Base-by-base conservation (phyloP, 2,329 filamentous ascomycete genomes). In the Fusarium sp. region DNA sequence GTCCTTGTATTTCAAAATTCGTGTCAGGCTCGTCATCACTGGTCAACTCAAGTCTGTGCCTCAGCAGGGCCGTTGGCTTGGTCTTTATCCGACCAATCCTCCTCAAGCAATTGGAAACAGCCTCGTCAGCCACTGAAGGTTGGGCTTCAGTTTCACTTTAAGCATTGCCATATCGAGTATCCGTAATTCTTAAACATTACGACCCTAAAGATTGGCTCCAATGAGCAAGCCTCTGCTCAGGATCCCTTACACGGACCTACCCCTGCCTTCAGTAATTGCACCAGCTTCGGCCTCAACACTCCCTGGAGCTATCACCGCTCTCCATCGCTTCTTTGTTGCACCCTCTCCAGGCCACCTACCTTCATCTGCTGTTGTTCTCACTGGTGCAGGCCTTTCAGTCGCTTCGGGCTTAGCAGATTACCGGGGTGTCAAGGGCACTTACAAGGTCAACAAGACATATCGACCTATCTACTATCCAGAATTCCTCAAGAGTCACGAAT, bases 361-460 rank as follows among this genome's bases (percentile, higher is more conserved):
- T 25, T 77, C 84, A 39, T 81, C 82, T 31, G 87, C 86, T 14
- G 84, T 86, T 60, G 83, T 86, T 76, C 85, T 86, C 83, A 91
- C 95, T 0, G 96, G 96, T 15, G 96, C 96, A 5, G 96, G 96
- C 5, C 93, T 99, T 55, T 97, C 94, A 3, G 95, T 98, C 13
- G 93, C 95, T 7, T 97, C 94, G 15, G 96, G 96, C 0, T 87
- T 99, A 36, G 93, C 95, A 35, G 96, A 99, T 82, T 99, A 99
- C 81, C 88, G 96, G 61, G 96, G 96, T 25, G 87, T 89, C 55
- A 93, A 95, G 73, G 96, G 96, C 68, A 98, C 95, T 13, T 99
- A 99, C 80, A 92, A 94, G 46, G 87, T 96, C 78, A 98, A 98
- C 84, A 94, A 93, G 83, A 90, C 89, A 18, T 98, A 97, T 79